phyloP scores from a whole-genome alignment of 306 rosid genomes.

The Prunus mira region DNA sequence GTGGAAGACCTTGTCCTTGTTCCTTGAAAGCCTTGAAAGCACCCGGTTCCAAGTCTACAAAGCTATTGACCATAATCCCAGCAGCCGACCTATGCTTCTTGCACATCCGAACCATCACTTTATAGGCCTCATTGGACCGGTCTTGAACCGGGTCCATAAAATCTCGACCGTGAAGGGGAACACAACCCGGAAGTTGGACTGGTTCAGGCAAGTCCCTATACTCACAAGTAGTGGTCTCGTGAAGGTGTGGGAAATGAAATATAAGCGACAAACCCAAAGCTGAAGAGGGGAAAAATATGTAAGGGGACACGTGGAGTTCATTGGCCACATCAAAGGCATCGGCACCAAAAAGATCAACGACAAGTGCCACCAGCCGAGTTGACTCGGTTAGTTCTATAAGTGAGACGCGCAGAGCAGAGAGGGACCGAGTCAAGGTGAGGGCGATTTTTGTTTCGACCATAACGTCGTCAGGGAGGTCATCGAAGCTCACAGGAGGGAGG shows the following conservation, averaged over 20 bases:
- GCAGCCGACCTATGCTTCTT: background rate
- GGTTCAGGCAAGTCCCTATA: constrained; percentile 16
- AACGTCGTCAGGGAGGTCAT: constrained; percentile 15
- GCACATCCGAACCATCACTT: fast-evolving
- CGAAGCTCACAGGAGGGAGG: constrained; percentile 20
- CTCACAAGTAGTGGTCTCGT: constrained; percentile 2
- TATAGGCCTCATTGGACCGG: background rate
- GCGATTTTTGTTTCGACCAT: background rate
- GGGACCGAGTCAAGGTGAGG: constrained; percentile 21
- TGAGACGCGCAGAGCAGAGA: constrained; percentile 12
- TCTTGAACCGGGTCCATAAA: constrained; percentile 10
- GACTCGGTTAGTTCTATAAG: background rate
- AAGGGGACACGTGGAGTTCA: constrained; percentile 9
- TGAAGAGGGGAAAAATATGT: background rate
- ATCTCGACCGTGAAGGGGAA: constrained; percentile 20
- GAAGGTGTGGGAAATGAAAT: constrained; percentile 14
- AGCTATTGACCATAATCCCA: constrained; percentile 23
- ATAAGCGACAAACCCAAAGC: background rate
- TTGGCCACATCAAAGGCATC: constrained; percentile 17
- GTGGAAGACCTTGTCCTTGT: background rate
- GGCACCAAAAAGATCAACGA: constrained; percentile 11
- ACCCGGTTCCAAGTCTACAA: constrained; percentile 15
- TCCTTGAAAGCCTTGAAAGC: constrained; percentile 25
- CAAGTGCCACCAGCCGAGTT: background rate
- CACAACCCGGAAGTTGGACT: constrained; percentile 24